phyloP scores from a whole-genome alignment of 148 eudicot genomes.

The Nepenthes gracilis region DNA sequence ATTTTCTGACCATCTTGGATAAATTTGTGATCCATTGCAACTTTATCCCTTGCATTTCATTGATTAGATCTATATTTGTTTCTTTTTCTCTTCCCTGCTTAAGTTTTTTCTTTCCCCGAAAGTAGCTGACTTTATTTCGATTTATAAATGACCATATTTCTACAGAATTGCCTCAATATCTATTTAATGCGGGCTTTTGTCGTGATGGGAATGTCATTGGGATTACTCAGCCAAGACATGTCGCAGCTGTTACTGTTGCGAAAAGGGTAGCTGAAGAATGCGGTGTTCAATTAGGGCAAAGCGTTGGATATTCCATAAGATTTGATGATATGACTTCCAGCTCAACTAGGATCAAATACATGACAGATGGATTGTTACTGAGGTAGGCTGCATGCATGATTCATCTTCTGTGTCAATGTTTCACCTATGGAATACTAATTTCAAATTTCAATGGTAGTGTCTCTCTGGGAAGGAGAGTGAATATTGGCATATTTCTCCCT shows the following conservation, averaged over 20 bases:
- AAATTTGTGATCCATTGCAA: too few relatives aligned
- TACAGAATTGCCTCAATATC: slow-evolving; percentile 79
- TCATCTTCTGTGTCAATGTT: neutral
- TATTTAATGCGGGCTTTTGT: slow-evolving; percentile 64
- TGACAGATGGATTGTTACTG: slow-evolving; percentile 89
- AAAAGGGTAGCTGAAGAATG: slow-evolving; percentile 96
- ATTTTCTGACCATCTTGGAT: neutral
- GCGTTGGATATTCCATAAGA: slow-evolving; percentile 86
- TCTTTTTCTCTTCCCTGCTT: too few relatives aligned
- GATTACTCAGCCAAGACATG: slow-evolving; percentile 95
- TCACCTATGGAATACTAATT: too few relatives aligned
- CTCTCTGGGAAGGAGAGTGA: too few relatives aligned
- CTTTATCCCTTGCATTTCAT: too few relatives aligned
- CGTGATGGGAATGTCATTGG: slow-evolving; percentile 66
- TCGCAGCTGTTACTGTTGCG: slow-evolving; percentile 92
- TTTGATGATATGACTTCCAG: slow-evolving; percentile 83
- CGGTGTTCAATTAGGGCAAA: slow-evolving; percentile 65
- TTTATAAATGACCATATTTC: neutral
- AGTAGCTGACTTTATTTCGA: neutral
- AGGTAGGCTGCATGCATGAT: slow-evolving; percentile 33
- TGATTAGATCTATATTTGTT: too few relatives aligned
- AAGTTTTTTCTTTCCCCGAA: neutral
- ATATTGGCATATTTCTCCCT: too few relatives aligned
- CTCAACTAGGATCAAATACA: slow-evolving; percentile 85
- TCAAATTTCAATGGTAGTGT: too few relatives aligned